Evolutionary conservation across 495 filamentous ascomycete genomes (phyloP).

Genomic region (Neurospora discreta): DNA sequence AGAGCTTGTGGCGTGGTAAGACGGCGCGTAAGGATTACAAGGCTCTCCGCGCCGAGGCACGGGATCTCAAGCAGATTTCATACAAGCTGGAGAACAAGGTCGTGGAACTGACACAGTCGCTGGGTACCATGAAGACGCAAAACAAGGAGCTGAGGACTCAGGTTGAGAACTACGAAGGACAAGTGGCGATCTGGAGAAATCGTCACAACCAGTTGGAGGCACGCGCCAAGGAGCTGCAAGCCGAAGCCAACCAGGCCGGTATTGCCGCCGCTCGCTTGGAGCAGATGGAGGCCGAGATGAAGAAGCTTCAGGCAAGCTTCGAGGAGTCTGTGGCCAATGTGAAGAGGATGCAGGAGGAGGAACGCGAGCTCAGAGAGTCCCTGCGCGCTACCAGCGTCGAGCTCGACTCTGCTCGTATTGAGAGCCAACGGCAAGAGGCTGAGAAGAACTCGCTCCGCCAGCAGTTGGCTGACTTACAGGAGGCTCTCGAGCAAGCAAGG

Average conservation of each 20-base stretch:
- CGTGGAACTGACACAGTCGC: constrained; percentile 87
- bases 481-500: constrained; percentile 82
- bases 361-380: constrained; percentile 66
- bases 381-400: constrained; percentile 66
- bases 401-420: constrained; percentile 60
- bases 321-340: constrained; percentile 77
- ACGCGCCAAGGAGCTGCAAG: constrained; percentile 83
- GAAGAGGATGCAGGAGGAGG: constrained; percentile 90
- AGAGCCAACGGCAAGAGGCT: constrained; percentile 59
- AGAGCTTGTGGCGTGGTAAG: constrained; percentile 89
- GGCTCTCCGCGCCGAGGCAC: constrained; percentile 80
- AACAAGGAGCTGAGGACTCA: constrained; percentile 83
- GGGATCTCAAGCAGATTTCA: constrained; percentile 96
- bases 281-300: constrained; percentile 90
- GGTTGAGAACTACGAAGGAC: constrained; percentile 90
- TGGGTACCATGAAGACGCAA: constrained; percentile 83
- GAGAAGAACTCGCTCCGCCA: constrained; percentile 77
- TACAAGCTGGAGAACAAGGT: constrained; percentile 99
- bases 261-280: constrained; percentile 80
- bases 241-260: constrained; percentile 94
- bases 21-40: constrained; percentile 76
- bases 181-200: constrained; percentile 88
- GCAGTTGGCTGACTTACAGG: constrained; percentile 81
- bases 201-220: constrained; percentile 86
- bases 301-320: constrained; percentile 73